Conservation (phyloP, 345 rosid genomes). For the Triadica sebifera region DNA sequence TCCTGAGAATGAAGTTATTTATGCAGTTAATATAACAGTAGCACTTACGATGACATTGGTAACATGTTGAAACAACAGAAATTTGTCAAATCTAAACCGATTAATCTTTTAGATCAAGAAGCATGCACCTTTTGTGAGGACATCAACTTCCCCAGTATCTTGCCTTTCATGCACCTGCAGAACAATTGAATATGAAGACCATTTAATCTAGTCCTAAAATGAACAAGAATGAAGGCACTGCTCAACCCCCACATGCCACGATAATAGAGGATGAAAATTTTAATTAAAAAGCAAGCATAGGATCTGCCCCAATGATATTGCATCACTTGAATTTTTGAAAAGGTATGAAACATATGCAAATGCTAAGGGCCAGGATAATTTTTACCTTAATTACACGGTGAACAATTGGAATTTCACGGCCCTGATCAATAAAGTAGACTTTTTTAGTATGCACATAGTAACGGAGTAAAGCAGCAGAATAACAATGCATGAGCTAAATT, state of each 20-base stretch:
- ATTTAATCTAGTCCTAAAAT: not conserved
- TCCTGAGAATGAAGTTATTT: slow-evolving; percentile 35
- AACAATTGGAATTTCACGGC: slow-evolving; percentile 92
- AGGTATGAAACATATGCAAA: not conserved
- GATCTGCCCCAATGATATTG: not conserved
- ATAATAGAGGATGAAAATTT: not conserved
- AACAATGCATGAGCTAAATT: not conserved
- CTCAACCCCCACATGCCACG: not conserved
- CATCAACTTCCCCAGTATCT: slow-evolving; percentile 84
- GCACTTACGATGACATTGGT: not conserved
- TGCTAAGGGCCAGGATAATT: slow-evolving; percentile 1
- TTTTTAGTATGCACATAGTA: slow-evolving; percentile 9
- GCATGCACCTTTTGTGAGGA: slow-evolving; percentile 83
- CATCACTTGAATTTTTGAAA: not conserved
- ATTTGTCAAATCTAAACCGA: slow-evolving; percentile 5
- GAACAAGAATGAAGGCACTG: not conserved
- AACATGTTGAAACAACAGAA: not conserved
- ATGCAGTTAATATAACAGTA: not conserved
- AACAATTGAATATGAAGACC: slow-evolving; percentile 7
- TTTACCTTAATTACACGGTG: slow-evolving; percentile 95
- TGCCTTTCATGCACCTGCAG: slow-evolving; percentile 80
- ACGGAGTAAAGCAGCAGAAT: not conserved
- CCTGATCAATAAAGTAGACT: slow-evolving; percentile 46
- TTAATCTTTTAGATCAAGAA: slow-evolving; percentile 10
- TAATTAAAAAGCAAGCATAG: not conserved